Conservation (phyloP, 345 rosid species). For the Salix exigua region DNA sequence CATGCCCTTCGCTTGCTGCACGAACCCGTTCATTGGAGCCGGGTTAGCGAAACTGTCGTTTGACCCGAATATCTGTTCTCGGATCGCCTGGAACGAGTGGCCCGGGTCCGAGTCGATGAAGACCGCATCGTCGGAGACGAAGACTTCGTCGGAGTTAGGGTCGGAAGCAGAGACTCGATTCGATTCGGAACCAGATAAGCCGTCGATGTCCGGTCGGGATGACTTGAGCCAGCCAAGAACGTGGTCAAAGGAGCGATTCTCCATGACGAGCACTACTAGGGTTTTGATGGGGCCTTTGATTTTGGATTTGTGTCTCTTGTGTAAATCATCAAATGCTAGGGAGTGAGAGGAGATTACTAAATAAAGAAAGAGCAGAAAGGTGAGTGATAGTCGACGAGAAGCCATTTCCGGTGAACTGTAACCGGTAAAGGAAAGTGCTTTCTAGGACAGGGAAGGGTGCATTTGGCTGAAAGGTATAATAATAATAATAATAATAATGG, state of each 20-base stretch:
- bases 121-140: conserved; percentile 70
- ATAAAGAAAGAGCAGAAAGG: conserved; percentile 38
- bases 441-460: not conserved
- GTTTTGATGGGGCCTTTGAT: conserved; percentile 93
- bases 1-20: conserved; percentile 77
- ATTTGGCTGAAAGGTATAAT: not conserved
- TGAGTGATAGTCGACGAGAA: conserved; percentile 33
- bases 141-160: conserved; percentile 46
- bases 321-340: conserved; percentile 25
- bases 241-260: conserved; percentile 96
- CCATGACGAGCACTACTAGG: conserved; percentile 86
- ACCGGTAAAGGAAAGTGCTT: not conserved
- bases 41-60: conserved; percentile 41
- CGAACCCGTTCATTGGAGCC: conserved; percentile 88
- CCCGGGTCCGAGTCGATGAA: conserved; percentile 97
- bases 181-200: conserved; percentile 67
- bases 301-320: conserved; percentile 29
- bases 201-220: conserved; percentile 84
- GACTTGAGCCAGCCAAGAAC: conserved; percentile 92
- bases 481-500: not conserved
- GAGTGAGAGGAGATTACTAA: conserved; percentile 58
- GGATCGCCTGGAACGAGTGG: conserved; percentile 93
- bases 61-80: conserved; percentile 95
- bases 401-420: conserved; percentile 32
- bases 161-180: conserved; percentile 59